Evolutionary conservation across 2,329 filamentous ascomycete genomes (phyloP), one percentile per base, ranked within the genome.

Genomic region (Paraphoma chrysanthemicola): DNA sequence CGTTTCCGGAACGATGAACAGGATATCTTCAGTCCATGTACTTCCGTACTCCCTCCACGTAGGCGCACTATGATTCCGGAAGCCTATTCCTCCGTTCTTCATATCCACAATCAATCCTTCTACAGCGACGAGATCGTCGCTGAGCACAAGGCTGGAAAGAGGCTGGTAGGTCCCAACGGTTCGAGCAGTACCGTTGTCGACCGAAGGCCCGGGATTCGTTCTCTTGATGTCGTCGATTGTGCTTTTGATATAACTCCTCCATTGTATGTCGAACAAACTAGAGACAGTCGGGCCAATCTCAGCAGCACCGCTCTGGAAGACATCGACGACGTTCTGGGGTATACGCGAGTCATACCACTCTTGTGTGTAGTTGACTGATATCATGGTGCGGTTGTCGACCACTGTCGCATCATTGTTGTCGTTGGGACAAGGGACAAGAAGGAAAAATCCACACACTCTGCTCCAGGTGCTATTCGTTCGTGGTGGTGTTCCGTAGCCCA

Each of bases 1-100:
- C 0, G 79, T 78, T 23, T 79, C 75, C 0, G 81, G 82, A 56
- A 82, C 76, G 10, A 83, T 58, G 59, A 81, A 83, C 0, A 83
- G 73, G 5, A 84, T 45, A 51, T 83, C 80, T 53, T 85, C 82
- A 0, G 70, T 68, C 81, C 81, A 83, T 1, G 64, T 69, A 6
- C 71, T 77, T 0, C 81, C 81, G 41, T 71, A 72, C 1, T 56
- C 29, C 1, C 74, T 57, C 0, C 63, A 65, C 0, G 59, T 42
- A 1, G 81, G 81, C 0, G 74, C 54, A 0, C 75, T 81, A 54
- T 82, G 80, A 56, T 82, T 82, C 23, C 81, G 74, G 9, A 82
- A 78, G 0, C 80, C 81, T 17, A 83, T 70, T 0, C 79, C 78
- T 0, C 80, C 80, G 16, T 67, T 70, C 23, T 68, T 62, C 23